phyloP scores from a whole-genome alignment of 2,329 filamentous ascomycete genomes.

The Phialophora chinensis region DNA sequence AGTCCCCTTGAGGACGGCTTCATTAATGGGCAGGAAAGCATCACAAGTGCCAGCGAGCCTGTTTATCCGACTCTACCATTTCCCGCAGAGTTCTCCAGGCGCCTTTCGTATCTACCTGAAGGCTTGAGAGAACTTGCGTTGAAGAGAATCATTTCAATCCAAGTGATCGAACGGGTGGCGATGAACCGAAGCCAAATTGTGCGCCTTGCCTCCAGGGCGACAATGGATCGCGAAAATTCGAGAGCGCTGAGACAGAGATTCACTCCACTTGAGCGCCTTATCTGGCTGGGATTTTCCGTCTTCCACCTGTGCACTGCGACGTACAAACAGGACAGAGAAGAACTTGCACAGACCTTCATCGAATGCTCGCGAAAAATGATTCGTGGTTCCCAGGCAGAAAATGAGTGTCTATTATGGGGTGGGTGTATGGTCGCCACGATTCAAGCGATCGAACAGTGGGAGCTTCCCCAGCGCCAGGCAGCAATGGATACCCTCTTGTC shows the following conservation, averaged over 20 bases:
- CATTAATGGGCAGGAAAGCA: not conserved
- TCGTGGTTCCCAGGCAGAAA: constrained; percentile 15
- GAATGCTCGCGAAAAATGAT: constrained; percentile 22
- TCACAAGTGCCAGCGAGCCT: not conserved
- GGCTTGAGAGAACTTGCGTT: constrained; percentile 35
- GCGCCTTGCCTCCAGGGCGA: constrained; percentile 26
- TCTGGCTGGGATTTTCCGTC: constrained; percentile 26
- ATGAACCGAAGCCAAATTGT: constrained; percentile 31
- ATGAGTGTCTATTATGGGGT: constrained; percentile 29
- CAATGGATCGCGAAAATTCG: constrained; percentile 22
- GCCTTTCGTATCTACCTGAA: constrained; percentile 27
- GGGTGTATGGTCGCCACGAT: constrained; percentile 25
- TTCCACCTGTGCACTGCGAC: constrained; percentile 29
- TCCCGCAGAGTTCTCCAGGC: constrained; percentile 24
- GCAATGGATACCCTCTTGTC: constrained; percentile 7
- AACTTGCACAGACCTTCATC: constrained; percentile 22
- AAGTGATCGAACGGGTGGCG: constrained; percentile 25
- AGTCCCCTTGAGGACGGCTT: not conserved
- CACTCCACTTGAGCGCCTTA: constrained; percentile 25
- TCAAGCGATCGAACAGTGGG: constrained; percentile 19
- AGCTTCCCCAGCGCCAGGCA: constrained; percentile 10
- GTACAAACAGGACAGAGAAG: constrained; percentile 19
- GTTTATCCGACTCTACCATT: constrained; percentile 47
- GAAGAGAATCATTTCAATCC: constrained; percentile 26
- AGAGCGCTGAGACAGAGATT: constrained; percentile 13